Evolutionary conservation across 1,284 basidiomycete species (phyloP).

Genomic region (Malassezia psittaci): DNA sequence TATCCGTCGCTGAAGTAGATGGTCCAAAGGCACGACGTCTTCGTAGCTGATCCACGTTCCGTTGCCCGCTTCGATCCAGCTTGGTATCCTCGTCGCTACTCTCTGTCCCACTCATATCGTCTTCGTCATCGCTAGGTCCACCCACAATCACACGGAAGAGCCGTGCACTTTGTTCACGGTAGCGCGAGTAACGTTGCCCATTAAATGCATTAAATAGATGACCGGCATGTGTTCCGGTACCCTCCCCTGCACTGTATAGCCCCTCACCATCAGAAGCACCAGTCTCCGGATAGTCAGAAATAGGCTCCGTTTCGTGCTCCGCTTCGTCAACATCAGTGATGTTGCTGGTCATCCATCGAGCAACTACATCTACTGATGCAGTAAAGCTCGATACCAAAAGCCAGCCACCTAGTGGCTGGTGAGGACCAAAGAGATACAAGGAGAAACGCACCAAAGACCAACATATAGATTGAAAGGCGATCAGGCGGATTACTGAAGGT

Average conservation of each 20-base stretch:
- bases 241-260: slow-evolving; percentile 21
- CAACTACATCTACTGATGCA: slow-evolving; percentile 35
- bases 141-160: slow-evolving; percentile 38
- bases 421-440: slow-evolving; percentile 58
- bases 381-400: slow-evolving; percentile 71
- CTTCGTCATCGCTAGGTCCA: slow-evolving; percentile 16
- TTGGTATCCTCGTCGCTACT: background rate
- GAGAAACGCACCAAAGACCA: slow-evolving; percentile 76
- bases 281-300: slow-evolving; percentile 16
- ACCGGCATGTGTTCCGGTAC: background rate
- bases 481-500: slow-evolving; percentile 67
- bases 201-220: too few species aligned
- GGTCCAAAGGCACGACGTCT: background rate
- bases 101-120: slow-evolving; percentile 2
- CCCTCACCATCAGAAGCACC: slow-evolving; percentile 12
- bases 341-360: slow-evolving; percentile 45
- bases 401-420: slow-evolving; percentile 65
- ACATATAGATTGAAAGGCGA: slow-evolving; percentile 70
- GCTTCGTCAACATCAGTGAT: slow-evolving; percentile 33
- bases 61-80: background rate
- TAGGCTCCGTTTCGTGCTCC: slow-evolving; percentile 13
- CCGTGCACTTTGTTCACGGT: slow-evolving; percentile 25
- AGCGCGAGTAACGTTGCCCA: slow-evolving; percentile 12
- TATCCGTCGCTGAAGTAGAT: background rate
- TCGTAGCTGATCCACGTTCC: background rate